These are phyloP conservation scores for Chlamydomonas asymmetrica DNA, from an alignment of 139 green algal genomes.

Conservation along the genomic window DNA sequence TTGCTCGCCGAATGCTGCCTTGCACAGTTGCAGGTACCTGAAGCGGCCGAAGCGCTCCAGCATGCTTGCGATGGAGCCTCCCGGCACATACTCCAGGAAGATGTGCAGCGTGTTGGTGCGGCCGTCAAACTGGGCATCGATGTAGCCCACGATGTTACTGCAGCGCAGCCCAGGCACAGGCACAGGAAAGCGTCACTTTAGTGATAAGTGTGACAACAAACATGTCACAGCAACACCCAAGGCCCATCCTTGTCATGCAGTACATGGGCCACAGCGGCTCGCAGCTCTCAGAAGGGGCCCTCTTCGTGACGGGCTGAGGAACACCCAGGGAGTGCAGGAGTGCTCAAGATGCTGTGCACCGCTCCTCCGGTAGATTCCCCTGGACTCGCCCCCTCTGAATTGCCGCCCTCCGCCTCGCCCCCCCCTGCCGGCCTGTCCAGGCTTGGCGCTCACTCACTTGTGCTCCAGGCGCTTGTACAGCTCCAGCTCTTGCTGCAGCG, in stretches of 20 bases:
- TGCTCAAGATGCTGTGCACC: too few relatives aligned
- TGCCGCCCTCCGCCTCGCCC: background rate
- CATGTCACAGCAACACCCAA: too few relatives aligned
- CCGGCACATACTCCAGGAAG: constrained; percentile 92
- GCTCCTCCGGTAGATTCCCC: too few relatives aligned
- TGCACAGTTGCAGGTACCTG: too few relatives aligned
- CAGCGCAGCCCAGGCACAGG: too few relatives aligned
- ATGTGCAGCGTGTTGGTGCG: constrained; percentile 81
- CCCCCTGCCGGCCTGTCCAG: too few relatives aligned
- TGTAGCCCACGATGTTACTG: constrained; percentile 78
- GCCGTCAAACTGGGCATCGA: constrained; percentile 51
- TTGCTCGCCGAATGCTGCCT: too few relatives aligned
- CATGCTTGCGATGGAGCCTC: constrained; percentile 90
- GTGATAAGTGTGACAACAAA: too few relatives aligned
- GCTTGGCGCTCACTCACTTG: constrained; percentile 69
- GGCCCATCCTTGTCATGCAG: too few relatives aligned
- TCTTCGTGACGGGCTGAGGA: background rate
- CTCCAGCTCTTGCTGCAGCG: constrained; percentile 64
- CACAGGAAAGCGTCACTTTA: too few relatives aligned
- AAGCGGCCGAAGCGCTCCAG: constrained; percentile 81
- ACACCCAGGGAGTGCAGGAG: too few relatives aligned
- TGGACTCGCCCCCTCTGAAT: too few relatives aligned
- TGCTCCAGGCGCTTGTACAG: constrained; percentile 72
- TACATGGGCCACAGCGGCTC: background rate
- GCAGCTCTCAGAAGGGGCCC: background rate